phyloP scores from a whole-genome alignment of 1,284 basidiomycete species.

The Cystobasidium pallidum region DNA sequence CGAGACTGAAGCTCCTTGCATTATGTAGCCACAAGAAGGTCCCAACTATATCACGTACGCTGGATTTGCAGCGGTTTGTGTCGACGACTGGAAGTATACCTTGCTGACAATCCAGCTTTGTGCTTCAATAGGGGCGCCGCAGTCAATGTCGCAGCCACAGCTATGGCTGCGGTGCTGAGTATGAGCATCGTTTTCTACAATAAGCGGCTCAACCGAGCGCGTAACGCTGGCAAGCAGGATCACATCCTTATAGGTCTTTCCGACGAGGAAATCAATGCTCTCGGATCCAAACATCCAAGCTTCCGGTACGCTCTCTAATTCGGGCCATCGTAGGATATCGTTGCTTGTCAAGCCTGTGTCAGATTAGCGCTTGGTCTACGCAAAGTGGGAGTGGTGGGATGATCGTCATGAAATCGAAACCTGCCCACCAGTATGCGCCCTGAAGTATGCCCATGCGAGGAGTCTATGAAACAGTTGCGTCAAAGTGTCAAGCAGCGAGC shows the following conservation, averaged over 20 bases:
- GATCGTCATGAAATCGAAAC: too few relatives aligned
- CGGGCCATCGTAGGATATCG: too few relatives aligned
- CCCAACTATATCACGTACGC: slow-evolving; percentile 8
- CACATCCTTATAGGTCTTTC: slow-evolving; percentile 48
- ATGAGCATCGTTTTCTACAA: slow-evolving; percentile 31
- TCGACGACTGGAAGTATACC: too few relatives aligned
- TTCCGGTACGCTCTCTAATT: slow-evolving; percentile 44
- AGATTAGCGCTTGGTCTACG: too few relatives aligned
- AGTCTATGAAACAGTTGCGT: too few relatives aligned
- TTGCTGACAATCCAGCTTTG: too few relatives aligned
- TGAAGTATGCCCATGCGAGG: too few relatives aligned
- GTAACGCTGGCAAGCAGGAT: slow-evolving; percentile 48
- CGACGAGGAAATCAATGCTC: slow-evolving; percentile 33
- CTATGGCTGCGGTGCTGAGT: not conserved
- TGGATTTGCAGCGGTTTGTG: not conserved
- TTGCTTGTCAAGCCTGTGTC: not conserved
- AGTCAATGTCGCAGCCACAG: slow-evolving; percentile 28
- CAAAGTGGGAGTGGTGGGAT: too few relatives aligned
- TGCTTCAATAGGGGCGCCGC: slow-evolving; percentile 13
- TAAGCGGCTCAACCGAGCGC: slow-evolving; percentile 47
- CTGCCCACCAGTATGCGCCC: too few relatives aligned
- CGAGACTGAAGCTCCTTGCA: too few relatives aligned
- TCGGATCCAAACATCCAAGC: slow-evolving; percentile 48
- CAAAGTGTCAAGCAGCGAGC: too few relatives aligned
- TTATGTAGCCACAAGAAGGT: too few relatives aligned